Base-by-base conservation (phyloP, 768 basidiomycete species). In the Phylloporus arenicola region DNA sequence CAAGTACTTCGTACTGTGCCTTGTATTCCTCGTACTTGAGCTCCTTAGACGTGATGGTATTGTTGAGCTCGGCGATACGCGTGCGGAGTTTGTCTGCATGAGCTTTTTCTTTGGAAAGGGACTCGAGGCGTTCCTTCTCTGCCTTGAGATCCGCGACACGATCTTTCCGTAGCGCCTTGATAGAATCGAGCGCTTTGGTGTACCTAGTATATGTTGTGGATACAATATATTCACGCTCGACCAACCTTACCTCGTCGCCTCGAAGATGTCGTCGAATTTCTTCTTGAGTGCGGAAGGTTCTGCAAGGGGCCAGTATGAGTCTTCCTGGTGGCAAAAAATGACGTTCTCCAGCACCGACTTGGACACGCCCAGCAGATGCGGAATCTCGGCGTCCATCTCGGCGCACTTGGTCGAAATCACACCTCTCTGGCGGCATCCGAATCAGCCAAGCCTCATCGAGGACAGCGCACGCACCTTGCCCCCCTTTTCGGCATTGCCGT, bases 211-310 rank as follows among this genome's bases (percentile, higher is more conserved):
- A 41, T 16, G 44, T 47, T 45, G 25, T 27, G 22, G 13, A 38
- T 8, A 43, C 22, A 13, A n/a, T 27, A 40, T 14, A 30, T 6
- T 1, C 13, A 22, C 13, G 20, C n/a, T 27, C 27, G 27, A 22
- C 17, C 5, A 1, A 37, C 62, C 74, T 29, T 45, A 89, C 92
- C 88, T 87, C 17, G 94, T 98, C 4, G 96, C 96, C 68, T 99
- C 96, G 60, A 99, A 98, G 50, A 99, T 99, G 61, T 99, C 96
- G 60, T 99, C 96, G 54, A 99, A 99, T 66, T 98, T 98, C 78
- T 97, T 98, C 77, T 99, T 99, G 33, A 99, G 70, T 0, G 83
- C 79, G 11, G 89, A 73, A 2, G 95, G 89, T 59, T 98, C 96
- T 0, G 93, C 78, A 20, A 99, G 76, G 0, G 96, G 96, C 96